Percentiles rank a stretch among this genome's conserved stretches.
Conservation (phyloP, 2,329 filamentous ascomycete species). For the Sodiomyces alkalinus region DNA sequence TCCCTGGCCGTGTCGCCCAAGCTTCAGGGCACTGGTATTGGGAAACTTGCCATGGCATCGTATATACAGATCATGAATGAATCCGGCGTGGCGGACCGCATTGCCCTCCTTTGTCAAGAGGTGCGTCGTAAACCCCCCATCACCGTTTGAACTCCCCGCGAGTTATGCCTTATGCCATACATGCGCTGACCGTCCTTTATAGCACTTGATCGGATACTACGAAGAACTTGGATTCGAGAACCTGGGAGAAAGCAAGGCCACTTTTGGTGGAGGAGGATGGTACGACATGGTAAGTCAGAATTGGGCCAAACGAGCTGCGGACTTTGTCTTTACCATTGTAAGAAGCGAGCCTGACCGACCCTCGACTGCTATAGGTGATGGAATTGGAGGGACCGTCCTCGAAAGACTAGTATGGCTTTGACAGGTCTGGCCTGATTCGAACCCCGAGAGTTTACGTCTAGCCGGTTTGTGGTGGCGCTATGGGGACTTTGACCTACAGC, state of each 20-base stretch:
- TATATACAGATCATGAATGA: conserved; percentile 66
- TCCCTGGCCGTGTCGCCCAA: conserved; percentile 66
- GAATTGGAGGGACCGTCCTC: conserved; percentile 1
- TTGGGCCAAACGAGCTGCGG: too few relatives aligned
- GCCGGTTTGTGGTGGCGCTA: too few relatives aligned
- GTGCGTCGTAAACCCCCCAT: conserved; percentile 28
- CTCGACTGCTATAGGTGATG: too few relatives aligned
- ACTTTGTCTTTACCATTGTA: too few relatives aligned
- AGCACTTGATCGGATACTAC: conserved; percentile 61
- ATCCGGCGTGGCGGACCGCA: conserved; percentile 52
- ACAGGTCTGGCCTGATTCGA: too few relatives aligned
- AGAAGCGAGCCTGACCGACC: too few relatives aligned
- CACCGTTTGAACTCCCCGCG: too few relatives aligned
- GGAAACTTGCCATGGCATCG: conserved; percentile 55
- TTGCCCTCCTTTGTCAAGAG: conserved; percentile 65
- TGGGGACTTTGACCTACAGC: too few relatives aligned
- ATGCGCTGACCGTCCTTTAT: too few relatives aligned
- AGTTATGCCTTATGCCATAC: too few relatives aligned
- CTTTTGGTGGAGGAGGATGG: conserved; percentile 71
- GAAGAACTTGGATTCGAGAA: conserved; percentile 58
- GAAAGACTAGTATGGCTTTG: too few relatives aligned
- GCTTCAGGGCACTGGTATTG: conserved; percentile 60
- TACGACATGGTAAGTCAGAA: conserved; percentile 60
- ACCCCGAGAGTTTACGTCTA: too few relatives aligned
- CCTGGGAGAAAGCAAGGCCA: conserved; percentile 50